Conservation (phyloP, 805 yeast genomes). For the Candida cerambycidarum region DNA sequence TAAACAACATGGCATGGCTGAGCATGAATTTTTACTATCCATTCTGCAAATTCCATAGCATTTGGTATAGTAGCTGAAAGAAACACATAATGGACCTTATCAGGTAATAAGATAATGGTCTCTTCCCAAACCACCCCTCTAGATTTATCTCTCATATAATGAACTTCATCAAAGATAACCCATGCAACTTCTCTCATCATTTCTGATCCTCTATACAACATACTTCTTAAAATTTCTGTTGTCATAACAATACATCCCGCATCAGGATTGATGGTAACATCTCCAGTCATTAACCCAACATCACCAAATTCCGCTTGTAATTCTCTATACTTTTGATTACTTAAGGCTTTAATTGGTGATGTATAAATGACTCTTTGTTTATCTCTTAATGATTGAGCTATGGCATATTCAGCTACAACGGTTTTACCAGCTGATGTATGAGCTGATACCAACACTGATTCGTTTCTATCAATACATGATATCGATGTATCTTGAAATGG, state of each 20-base stretch:
- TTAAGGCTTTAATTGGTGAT: slow-evolving; percentile 91
- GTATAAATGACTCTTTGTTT: slow-evolving; percentile 94
- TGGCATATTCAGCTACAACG: slow-evolving; percentile 95
- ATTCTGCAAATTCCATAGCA: slow-evolving; percentile 97
- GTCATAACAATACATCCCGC: slow-evolving; percentile 97
- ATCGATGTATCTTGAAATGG: slow-evolving; percentile 97
- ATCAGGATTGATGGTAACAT: slow-evolving; percentile 95
- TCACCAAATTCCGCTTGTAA: slow-evolving; percentile 90
- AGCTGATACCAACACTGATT: slow-evolving; percentile 94
- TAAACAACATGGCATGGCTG: slow-evolving; percentile 99
- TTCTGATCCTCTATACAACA: slow-evolving; percentile 97
- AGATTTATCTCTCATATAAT: slow-evolving; percentile 93
- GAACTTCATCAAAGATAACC: slow-evolving; percentile 97
- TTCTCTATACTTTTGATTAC: slow-evolving; percentile 93
- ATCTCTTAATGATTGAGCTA: slow-evolving; percentile 88
- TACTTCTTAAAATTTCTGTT: slow-evolving; percentile 90
- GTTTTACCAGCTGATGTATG: slow-evolving; percentile 98
- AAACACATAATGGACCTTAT: slow-evolving; percentile 87
- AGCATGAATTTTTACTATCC: slow-evolving; percentile 92
- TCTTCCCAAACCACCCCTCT: slow-evolving; percentile 99
- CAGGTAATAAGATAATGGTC: slow-evolving; percentile 96
- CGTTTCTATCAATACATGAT: slow-evolving; percentile 92
- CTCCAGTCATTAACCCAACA: slow-evolving; percentile 99
- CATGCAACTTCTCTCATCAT: slow-evolving; percentile 94
- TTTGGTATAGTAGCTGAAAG: slow-evolving; percentile 98